Base-by-base conservation (phyloP, 1,284 basidiomycete genomes). In the Acaromyces ingoldii region DNA sequence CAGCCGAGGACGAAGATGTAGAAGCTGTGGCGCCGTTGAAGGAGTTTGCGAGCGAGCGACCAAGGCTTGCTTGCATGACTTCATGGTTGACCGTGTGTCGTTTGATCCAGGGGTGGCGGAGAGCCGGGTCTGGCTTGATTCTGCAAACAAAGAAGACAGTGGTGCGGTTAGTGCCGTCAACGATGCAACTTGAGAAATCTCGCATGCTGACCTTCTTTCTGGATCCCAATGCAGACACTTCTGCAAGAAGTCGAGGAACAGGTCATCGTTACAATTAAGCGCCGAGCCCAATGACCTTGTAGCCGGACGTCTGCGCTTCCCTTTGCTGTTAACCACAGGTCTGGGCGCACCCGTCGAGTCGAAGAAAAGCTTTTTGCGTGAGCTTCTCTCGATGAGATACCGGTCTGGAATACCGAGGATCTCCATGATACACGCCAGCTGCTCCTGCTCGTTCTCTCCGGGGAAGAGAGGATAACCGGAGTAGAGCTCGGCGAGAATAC, bases 391-490 rank as follows among this genome's bases (percentile, higher is more conserved):
- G 64, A 99, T 81, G 64, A 97, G 85, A 62, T 96, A 89, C 75
- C 89, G 88, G 63, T 98, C 95, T 0, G 95, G 95, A 29, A 91
- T 80, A 11, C 95, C 95, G 37, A 98, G 83, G 6, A 99, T 88
- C 76, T 99, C 95, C 93, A 99, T 99, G 77, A 99, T 98, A 76
- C 95, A 98, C 4, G 92, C 89, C 56, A 99, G 79, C 72, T 98
- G 95, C 76, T 98, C 93, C 77, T 96, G 91, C 77, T 99, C 95
- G 54, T 72, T 76, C 78, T 97, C 93, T n/a, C 93, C 93, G 0
- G 93, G 93, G 78, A 98, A 98, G 69, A 98, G 92, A 0, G 95
- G 95, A 76, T 91, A 96, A 1, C 95, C 95, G n/a, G 95, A 98
- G 78, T 89, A 95, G 38, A 99, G 80, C 77, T 99, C 95, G 19